Percentiles rank a stretch among this genome's conserved stretches.
These are phyloP conservation scores for Phycomyces nitens DNA, from an alignment of 192 early-diverging fungal genomes.

Conservation along the genomic window DNA sequence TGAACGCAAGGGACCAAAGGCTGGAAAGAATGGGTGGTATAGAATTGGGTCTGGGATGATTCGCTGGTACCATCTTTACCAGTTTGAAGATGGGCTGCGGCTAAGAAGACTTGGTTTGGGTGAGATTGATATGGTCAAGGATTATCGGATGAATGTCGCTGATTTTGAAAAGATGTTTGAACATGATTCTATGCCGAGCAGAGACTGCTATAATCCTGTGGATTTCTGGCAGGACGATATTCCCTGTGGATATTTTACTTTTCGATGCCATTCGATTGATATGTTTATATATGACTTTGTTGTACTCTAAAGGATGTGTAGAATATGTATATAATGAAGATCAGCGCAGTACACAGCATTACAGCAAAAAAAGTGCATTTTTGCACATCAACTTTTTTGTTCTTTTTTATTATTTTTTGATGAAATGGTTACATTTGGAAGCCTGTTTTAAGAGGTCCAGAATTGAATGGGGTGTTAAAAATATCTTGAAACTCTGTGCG, in stretches of 20 bases:
- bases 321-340: neutral
- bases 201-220: neutral
- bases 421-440: too few relatives aligned
- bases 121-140: neutral
- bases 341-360: neutral
- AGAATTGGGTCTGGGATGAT: neutral
- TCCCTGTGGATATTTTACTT: neutral
- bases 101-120: neutral
- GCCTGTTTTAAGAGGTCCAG: too few relatives aligned
- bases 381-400: too few relatives aligned
- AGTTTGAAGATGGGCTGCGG: neutral
- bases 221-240: neutral
- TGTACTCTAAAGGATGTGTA: neutral
- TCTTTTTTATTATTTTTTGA: too few relatives aligned
- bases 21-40: neutral
- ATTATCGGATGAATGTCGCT: neutral
- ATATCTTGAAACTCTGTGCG: too few relatives aligned
- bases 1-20: neutral
- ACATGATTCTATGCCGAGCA: neutral
- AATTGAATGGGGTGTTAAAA: too few relatives aligned
- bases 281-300: slow-evolving; percentile 1
- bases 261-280: slow-evolving; percentile 1
- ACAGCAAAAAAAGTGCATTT: neutral
- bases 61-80: neutral
- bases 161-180: neutral